A percentile compares a stretch with the other conserved stretches of the same genome.
phyloP scores from a whole-genome alignment of 805 yeast genomes.

The Dipodascopsis uninucleata region DNA sequence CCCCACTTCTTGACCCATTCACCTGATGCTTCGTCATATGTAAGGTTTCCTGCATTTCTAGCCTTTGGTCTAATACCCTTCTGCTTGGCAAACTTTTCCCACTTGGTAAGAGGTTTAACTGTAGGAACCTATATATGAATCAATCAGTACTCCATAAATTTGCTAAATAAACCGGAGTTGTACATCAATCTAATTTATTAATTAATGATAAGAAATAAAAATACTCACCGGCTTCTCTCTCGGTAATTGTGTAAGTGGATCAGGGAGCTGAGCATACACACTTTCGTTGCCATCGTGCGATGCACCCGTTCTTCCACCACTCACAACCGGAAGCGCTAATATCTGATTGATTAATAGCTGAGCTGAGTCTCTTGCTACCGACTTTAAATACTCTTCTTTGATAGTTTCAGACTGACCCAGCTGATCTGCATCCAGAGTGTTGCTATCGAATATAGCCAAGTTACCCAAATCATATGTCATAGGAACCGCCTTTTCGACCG shows the following conservation, averaged over 20 bases:
- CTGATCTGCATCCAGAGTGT: conserved; percentile 67
- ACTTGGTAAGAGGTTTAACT: conserved; percentile 84
- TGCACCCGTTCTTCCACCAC: conserved; percentile 69
- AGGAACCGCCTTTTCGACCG: conserved; percentile 89
- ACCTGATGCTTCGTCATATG: conserved; percentile 80
- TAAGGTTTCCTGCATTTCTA: conserved; percentile 75
- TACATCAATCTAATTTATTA: not conserved
- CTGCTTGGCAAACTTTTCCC: conserved; percentile 95
- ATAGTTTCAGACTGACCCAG: conserved; percentile 41
- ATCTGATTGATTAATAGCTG: conserved; percentile 89
- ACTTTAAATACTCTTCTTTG: conserved; percentile 61
- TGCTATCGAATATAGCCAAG: conserved; percentile 82
- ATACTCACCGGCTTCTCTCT: conserved; percentile 71
- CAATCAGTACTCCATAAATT: not conserved
- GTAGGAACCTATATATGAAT: conserved; percentile 56
- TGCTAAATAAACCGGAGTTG: not conserved
- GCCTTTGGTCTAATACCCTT: conserved; percentile 92
- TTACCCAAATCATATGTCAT: conserved; percentile 87
- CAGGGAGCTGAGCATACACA: conserved; percentile 80
- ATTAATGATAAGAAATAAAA: not conserved
- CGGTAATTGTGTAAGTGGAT: conserved; percentile 75
- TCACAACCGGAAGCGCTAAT: conserved; percentile 80
- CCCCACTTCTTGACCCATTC: conserved; percentile 99
- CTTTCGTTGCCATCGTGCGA: conserved; percentile 60
- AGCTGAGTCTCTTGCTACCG: conserved; percentile 82